phyloP scores from a whole-genome alignment of 2,329 filamentous ascomycete species.

The Verticillium dahliae region DNA sequence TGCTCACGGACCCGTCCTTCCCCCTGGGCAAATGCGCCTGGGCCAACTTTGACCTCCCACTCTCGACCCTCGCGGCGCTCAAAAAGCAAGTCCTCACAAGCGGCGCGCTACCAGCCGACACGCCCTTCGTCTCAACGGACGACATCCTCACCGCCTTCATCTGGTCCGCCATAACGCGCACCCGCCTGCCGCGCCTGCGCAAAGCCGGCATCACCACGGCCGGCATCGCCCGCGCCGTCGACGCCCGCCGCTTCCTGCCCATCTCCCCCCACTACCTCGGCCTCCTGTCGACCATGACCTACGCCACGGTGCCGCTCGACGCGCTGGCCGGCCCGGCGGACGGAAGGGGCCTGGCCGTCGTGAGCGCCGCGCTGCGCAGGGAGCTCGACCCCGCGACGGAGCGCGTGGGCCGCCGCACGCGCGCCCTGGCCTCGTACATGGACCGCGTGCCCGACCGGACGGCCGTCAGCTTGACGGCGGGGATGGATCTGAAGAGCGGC shows the following conservation, averaged over 20 bases:
- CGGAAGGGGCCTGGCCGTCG: conserved; percentile 3
- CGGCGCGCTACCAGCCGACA: conserved; percentile 7
- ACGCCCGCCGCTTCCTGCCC: conserved; percentile 34
- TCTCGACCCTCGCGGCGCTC: conserved; percentile 25
- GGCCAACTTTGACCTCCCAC: conserved; percentile 37
- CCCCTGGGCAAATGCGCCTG: conserved; percentile 26
- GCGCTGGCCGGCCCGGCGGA: conserved; percentile 13
- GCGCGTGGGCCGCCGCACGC: conserved; percentile 25
- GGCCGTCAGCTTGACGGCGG: conserved; percentile 23
- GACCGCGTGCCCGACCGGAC: conserved; percentile 22
- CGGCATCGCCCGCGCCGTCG: conserved; percentile 39
- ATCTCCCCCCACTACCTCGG: conserved; percentile 40
- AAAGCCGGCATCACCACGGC: conserved; percentile 10
- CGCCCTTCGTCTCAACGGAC: conserved; percentile 43
- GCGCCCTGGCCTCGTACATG: conserved; percentile 33
- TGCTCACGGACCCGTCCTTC: conserved; percentile 9
- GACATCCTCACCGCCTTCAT: conserved; percentile 45
- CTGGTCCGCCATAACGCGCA: conserved; percentile 37
- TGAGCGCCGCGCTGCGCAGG: conserved; percentile 24
- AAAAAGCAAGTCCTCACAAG: conserved; percentile 28
- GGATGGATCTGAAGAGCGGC: conserved; percentile 29
- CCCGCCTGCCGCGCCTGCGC: conserved; percentile 27
- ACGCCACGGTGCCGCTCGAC: conserved; percentile 22
- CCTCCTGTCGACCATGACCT: conserved; percentile 38
- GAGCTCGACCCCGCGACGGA: conserved; percentile 27